Evolutionary conservation across 345 rosid genomes (phyloP).

Genomic region (Kandelia obovata): DNA sequence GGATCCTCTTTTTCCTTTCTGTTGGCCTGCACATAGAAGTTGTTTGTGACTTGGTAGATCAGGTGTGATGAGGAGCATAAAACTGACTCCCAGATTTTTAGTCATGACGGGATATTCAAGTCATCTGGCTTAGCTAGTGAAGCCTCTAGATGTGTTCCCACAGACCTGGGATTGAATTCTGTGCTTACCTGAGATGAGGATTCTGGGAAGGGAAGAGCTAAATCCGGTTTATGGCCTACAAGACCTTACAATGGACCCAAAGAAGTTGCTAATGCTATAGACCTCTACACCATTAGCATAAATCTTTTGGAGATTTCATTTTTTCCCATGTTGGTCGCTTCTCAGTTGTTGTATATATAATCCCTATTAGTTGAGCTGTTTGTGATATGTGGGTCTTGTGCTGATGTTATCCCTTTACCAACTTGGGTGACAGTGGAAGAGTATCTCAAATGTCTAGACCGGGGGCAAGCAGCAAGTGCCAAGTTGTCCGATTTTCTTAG

Average conservation of each 20-base stretch:
- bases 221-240: no score
- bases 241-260: no score
- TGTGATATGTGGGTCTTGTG: not conserved
- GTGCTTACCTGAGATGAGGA: no score
- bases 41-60: not conserved
- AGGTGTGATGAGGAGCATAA: not conserved
- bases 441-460: constrained; percentile 61
- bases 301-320: no score
- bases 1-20: not conserved
- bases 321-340: no score
- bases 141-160: no score
- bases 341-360: not conserved
- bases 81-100: not conserved
- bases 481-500: constrained; percentile 75
- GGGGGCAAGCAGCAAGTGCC: constrained; percentile 63
- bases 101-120: no score
- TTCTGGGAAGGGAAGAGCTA: no score
- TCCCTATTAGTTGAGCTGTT: not conserved
- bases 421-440: constrained; percentile 54
- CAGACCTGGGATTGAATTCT: no score
- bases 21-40: not conserved
- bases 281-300: no score
- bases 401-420: not conserved
- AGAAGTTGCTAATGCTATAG: no score
- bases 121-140: no score